Base-by-base conservation (phyloP, 257 asterid genomes). In the Linaria vulgaris region DNA sequence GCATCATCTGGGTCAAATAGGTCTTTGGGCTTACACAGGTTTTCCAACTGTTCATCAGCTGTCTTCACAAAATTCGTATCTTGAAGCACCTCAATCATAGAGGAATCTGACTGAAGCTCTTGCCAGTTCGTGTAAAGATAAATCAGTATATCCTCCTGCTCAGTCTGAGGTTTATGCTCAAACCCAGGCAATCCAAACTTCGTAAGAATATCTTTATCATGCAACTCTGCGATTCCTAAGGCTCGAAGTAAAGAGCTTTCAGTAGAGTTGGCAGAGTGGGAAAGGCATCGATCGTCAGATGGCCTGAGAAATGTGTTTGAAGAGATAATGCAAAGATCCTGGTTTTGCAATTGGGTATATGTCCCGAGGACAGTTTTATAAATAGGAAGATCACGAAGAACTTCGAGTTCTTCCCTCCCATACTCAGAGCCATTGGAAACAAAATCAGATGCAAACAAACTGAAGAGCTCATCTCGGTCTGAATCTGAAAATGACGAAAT, bases 301-400 rank as follows among this genome's bases (percentile, higher is more conserved):
- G 96, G 95, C 86, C 86, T 91, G 67, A 91, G 91, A 74, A 91
- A 91, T 66, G 96, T 86, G 76, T 72, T 83, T 67, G 98, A 84
- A 73, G 98, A 69, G 70, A 84, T 69, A 79, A 91, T 80, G 83
- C 96, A 91, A 52, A 88, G 72, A 72, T 84, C 90, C 68, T 71
- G 83, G 51, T 62, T 67, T 60, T 66, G 85, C 82, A 91, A 74
- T 68, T 51, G 80, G 16, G 87, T 86, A 72, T 86, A 84, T 15
- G 95, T 82, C 53, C 96, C 98, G 20, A 59, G 68, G 74, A 81
- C 86, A 63, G 98, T 88, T 74, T 66, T 86, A 68, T 86, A 91
- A 53, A 88, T 91, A 54, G 98, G 98, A 69, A 91, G 95, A 76
- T 75, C 85, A 49, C 83, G 88, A 56, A 91, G 70, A 64, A 85